Base-by-base conservation (phyloP, 148 eudicot species). In the Pharnaceum exiguum region DNA sequence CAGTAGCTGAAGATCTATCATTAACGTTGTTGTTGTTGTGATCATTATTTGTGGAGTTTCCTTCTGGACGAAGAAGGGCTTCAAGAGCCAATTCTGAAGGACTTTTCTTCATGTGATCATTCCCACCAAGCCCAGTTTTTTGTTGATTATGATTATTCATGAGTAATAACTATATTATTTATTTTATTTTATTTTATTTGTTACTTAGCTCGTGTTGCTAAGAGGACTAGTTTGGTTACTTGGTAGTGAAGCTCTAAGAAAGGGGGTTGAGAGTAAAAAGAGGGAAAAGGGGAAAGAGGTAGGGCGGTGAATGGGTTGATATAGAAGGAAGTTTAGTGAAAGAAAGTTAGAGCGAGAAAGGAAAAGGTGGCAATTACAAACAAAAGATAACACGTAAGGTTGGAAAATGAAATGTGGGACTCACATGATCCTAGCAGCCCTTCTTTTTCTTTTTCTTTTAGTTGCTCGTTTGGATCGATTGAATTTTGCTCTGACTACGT, bases 201-300 rank as follows among this genome's bases (percentile, higher is more conserved):
- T n/a, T n/a, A n/a, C n/a, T n/a, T n/a, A n/a, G n/a, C n/a, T 22
- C 1, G 11, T 3, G 4, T 16, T 29, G 4, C n/a, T 51, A 5
- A 26, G 2, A 16, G 0, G 25, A 44, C 15, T 40, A 17, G 29
- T 18, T 4, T 15, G 40, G 35, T 16, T 23, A 57, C 45, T 52
- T 26, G 4, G 16, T 31, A 16, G n/a, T 8, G 17, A 26, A 43
- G 48, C 24, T 18, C 13, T 10, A 11, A 23, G 18, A 6, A 35
- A 37, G 57, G 56, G 49, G 47, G 26, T 23, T 21, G 69, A 56
- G 64, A 30, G 46, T 46, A 42, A 54, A 50, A 27, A 70, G 69
- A 63, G 69, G 74, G 74, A 63, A 70, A 70, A 70, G 74, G 74
- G 74, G 69, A 70, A 63, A 70, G 68, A 70, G 74, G 74, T 56